Evolutionary conservation across 768 basidiomycete species (phyloP).

Genomic region (Lactarius tabidus): DNA sequence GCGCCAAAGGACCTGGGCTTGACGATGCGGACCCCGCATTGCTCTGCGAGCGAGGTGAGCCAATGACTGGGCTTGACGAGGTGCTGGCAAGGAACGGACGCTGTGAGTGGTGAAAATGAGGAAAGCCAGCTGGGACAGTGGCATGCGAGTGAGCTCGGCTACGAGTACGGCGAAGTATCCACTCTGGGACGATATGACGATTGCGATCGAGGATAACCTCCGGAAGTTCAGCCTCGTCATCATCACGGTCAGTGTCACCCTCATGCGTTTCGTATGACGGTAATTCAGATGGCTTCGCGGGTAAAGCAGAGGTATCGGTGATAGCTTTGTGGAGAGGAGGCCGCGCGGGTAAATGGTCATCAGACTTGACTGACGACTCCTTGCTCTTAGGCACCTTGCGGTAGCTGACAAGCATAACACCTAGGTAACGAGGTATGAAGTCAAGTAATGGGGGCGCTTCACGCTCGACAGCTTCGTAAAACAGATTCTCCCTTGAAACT

Average conservation of each 20-base stretch:
- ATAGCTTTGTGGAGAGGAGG: conserved; percentile 31
- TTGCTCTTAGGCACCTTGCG: conserved; percentile 53
- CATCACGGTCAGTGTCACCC: conserved; percentile 39
- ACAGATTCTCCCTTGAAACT: conserved; percentile 93
- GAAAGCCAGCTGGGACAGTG: conserved; percentile 30
- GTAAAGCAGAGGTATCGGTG: conserved; percentile 27
- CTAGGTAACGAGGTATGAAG: conserved; percentile 97
- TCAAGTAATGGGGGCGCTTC: conserved; percentile 88
- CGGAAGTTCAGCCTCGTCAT: conserved; percentile 76
- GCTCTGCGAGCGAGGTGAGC: conserved; percentile 27
- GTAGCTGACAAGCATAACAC: conserved; percentile 98
- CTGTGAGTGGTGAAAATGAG: conserved; percentile 38
- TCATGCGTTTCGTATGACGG: conserved; percentile 30
- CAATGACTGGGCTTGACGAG: conserved; percentile 70
- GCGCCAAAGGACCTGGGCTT: conserved; percentile 40
- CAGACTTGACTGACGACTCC: conserved; percentile 20
- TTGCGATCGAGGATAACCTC: conserved; percentile 92
- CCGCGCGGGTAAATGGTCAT: conserved; percentile 24
- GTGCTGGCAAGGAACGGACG: conserved; percentile 48
- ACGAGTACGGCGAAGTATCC: conserved; percentile 62
- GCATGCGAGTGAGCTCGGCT: conserved; percentile 45
- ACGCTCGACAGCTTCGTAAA: conserved; percentile 95
- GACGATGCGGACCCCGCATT: conserved; percentile 22
- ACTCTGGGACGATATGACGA: conserved; percentile 94
- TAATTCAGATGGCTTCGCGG: neutral